Evolutionary conservation across 257 asterid species (phyloP).

Genomic region (Ilex asprella): DNA sequence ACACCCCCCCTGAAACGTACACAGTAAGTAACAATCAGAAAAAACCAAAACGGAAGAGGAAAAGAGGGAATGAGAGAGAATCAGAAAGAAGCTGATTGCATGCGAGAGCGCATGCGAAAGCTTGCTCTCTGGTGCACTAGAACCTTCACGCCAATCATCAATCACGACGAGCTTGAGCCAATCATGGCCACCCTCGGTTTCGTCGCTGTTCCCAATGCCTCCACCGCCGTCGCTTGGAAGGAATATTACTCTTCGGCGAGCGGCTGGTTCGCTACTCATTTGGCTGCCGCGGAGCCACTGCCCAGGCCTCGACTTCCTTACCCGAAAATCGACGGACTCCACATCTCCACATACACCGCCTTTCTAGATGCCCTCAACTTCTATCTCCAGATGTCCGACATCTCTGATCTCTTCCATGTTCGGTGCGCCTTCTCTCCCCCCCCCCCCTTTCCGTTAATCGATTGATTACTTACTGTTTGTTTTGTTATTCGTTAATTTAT

Average conservation of each 20-base stretch:
- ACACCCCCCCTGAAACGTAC: too few relatives aligned
- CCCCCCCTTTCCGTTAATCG: neutral
- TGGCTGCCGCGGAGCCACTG: neutral
- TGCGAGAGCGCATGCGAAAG: neutral
- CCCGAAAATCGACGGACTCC: neutral
- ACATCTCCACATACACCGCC: neutral
- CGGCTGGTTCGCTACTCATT: neutral
- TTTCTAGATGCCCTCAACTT: neutral
- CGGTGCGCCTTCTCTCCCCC: neutral
- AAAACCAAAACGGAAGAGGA: neutral
- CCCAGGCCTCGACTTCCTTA: neutral
- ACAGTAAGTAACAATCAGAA: neutral
- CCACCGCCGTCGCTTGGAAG: neutral
- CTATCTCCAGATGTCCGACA: neutral
- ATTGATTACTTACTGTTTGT: neutral
- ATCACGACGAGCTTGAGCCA: neutral
- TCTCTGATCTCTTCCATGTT: neutral
- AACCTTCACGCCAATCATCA: neutral
- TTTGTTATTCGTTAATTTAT: too few relatives aligned
- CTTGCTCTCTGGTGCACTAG: neutral
- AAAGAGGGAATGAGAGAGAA: neutral
- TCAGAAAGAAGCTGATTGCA: neutral
- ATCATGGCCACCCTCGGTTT: neutral
- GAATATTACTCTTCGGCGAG: neutral
- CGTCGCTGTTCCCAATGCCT: neutral